Evolutionary conservation across 164 flowering plant genomes (phyloP).

Genomic region (Piper betle): DNA sequence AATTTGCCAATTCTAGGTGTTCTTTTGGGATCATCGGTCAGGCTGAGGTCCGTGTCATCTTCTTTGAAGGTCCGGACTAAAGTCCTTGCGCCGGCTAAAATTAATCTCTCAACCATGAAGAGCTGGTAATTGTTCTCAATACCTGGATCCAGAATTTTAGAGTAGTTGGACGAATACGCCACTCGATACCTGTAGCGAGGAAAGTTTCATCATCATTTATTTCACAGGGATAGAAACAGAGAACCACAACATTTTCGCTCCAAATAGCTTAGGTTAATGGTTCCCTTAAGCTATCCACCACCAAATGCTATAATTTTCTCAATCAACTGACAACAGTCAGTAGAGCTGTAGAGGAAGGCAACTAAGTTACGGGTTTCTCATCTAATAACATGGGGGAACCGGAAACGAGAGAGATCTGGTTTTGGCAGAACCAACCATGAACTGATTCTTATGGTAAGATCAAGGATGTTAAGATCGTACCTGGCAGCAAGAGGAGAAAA

Average conservation of each 20-base stretch:
- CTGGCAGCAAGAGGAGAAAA: slow-evolving; percentile 79
- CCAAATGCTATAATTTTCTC: too few relatives aligned
- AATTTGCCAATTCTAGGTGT: slow-evolving; percentile 75
- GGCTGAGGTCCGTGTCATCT: slow-evolving; percentile 61
- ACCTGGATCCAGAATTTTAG: slow-evolving; percentile 61
- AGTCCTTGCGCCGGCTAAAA: slow-evolving; percentile 73
- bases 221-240: neutral
- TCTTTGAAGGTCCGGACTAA: slow-evolving; percentile 71
- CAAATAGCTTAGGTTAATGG: too few relatives aligned
- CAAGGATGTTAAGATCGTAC: too few relatives aligned
- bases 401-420: too few relatives aligned
- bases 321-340: too few relatives aligned
- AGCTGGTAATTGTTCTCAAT: slow-evolving; percentile 85
- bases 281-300: too few relatives aligned
- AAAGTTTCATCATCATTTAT: neutral
- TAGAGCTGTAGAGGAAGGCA: too few relatives aligned
- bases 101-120: slow-evolving; percentile 86
- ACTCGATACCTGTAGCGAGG: slow-evolving; percentile 61
- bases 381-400: too few relatives aligned
- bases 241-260: neutral
- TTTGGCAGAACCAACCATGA: too few relatives aligned
- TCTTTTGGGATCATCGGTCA: slow-evolving; percentile 90
- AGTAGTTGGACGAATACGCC: slow-evolving; percentile 81
- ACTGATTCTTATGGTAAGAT: too few relatives aligned
- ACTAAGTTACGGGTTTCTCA: too few relatives aligned